Evolutionary conservation across 108 stramenopile species (phyloP), one percentile per base, ranked within the genome.

Genomic region (Cyclotella baltica): DNA sequence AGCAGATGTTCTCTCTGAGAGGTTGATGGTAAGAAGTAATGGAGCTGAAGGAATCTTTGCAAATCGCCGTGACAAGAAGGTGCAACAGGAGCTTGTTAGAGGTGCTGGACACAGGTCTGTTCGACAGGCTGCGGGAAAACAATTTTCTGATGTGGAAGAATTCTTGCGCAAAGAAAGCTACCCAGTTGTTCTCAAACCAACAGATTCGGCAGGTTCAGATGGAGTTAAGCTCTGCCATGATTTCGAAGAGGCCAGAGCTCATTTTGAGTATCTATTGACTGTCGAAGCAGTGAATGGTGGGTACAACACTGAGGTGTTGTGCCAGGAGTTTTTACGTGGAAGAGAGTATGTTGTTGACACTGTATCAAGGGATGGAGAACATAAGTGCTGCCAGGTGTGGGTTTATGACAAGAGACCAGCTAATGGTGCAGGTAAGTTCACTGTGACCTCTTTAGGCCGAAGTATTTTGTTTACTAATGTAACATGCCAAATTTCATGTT

Each of bases 111-210:
- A 94, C 46, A 92, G 97, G 20, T 92, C 97, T 0, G 87, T 95
- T 13, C 94, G 94, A 47, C 96, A 97, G 73, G 83, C 86, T 15
- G 85, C 83, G 20, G 90, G 93, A 10, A 55, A 34, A 50, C 86
- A 83, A 20, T 93, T 92, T 68, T 75, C 67, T n/a, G 92, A 90
- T 0, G 93, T 97, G 25, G 89, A 93, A 59, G 70, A 76, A 22
- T 96, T 96, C 70, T 84, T 98, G 30, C 66, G 71, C 29, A 87
- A 77, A 18, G 91, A 92, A 48, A 37, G 46, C 30, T 95, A 88
- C 64, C 93, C 96, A 53, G 90, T 96, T 50, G 96, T 99, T 4
- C 73, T 99, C 25, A 99, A 99, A 78, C 98, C 98, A 10, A 86
- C 87, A 11, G 96, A 94, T 69, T 88, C 85, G 30, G 97, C 98